Evolutionary conservation across 345 rosid genomes (phyloP).

Genomic region (Sonneratia alba): DNA sequence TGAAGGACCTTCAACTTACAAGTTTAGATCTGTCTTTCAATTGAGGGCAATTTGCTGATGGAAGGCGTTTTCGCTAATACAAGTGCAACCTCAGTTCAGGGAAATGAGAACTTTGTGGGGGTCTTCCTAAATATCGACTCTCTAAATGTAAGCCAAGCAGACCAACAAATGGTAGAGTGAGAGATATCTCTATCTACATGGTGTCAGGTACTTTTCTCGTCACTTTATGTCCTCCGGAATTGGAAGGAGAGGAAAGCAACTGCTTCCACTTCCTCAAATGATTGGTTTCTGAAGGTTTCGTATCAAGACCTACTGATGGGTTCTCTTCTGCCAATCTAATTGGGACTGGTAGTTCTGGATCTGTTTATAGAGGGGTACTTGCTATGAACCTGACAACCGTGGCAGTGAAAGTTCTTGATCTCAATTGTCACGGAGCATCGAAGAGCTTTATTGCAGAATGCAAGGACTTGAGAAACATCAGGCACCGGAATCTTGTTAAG

Average conservation of each 20-base stretch:
- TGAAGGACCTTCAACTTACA: constrained; percentile 2
- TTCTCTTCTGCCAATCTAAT: neutral
- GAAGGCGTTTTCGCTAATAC: constrained; percentile 11
- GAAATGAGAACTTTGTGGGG: neutral
- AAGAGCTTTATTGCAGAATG: constrained; percentile 15
- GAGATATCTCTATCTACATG: neutral
- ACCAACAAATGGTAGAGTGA: neutral
- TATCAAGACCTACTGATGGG: neutral
- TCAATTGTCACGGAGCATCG: neutral
- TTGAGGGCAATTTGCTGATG: constrained; percentile 10
- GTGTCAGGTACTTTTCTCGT: neutral
- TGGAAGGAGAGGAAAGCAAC: neutral
- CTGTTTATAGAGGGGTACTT: neutral
- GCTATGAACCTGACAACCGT: neutral
- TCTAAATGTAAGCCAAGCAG: neutral
- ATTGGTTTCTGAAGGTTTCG: neutral
- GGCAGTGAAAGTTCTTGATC: neutral
- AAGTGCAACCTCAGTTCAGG: neutral
- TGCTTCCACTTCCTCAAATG: neutral
- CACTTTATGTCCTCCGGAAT: neutral
- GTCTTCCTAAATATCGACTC: neutral
- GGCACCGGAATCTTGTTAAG: constrained; percentile 13
- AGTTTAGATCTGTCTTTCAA: constrained; percentile 16
- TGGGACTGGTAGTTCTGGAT: neutral
- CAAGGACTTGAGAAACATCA: constrained; percentile 11